Conservation (phyloP, 306 rosid genomes). For the Vachellia collinsii region DNA sequence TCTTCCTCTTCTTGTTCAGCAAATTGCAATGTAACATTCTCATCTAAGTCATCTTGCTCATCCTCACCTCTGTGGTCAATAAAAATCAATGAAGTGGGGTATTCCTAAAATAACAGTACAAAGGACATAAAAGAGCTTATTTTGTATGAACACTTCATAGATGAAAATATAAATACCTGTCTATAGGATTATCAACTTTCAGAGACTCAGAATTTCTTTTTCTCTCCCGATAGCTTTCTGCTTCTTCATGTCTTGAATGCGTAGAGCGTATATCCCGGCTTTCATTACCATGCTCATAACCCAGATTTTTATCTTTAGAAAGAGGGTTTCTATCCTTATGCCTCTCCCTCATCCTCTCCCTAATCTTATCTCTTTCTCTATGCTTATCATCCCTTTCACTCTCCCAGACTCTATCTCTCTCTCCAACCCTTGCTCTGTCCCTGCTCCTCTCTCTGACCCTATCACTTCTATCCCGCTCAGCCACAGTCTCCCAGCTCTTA, state of each 20-base stretch:
- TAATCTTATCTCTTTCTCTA: conserved; percentile 44
- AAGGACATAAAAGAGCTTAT: not conserved
- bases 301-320: conserved; percentile 53
- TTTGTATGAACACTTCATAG: not conserved
- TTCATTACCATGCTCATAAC: conserved; percentile 47
- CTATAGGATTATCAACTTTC: conserved; percentile 39
- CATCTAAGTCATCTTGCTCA: conserved; percentile 76
- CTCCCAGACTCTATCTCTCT: conserved; percentile 59
- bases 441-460: conserved; percentile 51
- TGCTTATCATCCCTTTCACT: conserved; percentile 56
- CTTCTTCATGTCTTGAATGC: conserved; percentile 59
- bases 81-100: conserved; percentile 10
- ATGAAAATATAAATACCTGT: conserved; percentile 48
- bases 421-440: conserved; percentile 51
- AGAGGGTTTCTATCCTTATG: conserved; percentile 46
- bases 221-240: conserved; percentile 46
- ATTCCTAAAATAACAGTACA: conserved; percentile 2
- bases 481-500: conserved; percentile 50
- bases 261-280: conserved; percentile 53
- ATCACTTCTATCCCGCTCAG: conserved; percentile 56
- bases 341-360: conserved; percentile 56
- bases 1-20: conserved; percentile 95
- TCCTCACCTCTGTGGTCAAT: conserved; percentile 59
- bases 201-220: conserved; percentile 40
- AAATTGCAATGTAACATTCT: conserved; percentile 48